A percentile compares a stretch with the other conserved stretches of the same genome.
These are phyloP conservation scores for Ehretia macrophylla DNA, from an alignment of 257 asterid genomes.

Conservation along the genomic window DNA sequence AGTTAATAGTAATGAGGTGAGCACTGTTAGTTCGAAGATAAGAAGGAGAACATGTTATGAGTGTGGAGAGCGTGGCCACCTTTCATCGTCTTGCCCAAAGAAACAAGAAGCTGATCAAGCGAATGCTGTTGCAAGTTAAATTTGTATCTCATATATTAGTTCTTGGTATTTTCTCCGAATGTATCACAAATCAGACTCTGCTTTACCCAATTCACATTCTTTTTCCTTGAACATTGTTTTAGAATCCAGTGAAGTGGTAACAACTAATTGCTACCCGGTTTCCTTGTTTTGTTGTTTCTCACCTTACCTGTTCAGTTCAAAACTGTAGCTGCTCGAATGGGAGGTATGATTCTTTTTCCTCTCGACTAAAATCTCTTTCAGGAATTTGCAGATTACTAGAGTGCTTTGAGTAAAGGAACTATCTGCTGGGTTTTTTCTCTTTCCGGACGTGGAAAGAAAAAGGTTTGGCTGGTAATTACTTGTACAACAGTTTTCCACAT, in stretches of 20 bases:
- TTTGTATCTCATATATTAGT: not conserved
- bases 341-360: not conserved
- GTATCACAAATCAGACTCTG: not conserved
- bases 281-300: not conserved
- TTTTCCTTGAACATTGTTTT: constrained; percentile 1
- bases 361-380: not conserved
- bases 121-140: constrained; percentile 26
- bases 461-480: no score
- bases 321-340: not conserved
- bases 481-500: no score
- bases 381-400: not conserved
- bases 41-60: constrained; percentile 79
- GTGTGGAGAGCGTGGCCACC: constrained; percentile 86
- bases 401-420: no score
- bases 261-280: not conserved
- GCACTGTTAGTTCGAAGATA: constrained; percentile 55
- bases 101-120: constrained; percentile 34
- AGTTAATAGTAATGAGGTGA: constrained; percentile 16
- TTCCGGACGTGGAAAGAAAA: no score
- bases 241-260: not conserved
- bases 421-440: not conserved
- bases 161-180: not conserved
- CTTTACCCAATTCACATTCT: not conserved
- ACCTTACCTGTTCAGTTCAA: not conserved
- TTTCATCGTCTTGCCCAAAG: constrained; percentile 74